These are phyloP conservation scores for Gonium pectorale DNA, from an alignment of 139 green algal genomes.

Conservation along the genomic window DNA sequence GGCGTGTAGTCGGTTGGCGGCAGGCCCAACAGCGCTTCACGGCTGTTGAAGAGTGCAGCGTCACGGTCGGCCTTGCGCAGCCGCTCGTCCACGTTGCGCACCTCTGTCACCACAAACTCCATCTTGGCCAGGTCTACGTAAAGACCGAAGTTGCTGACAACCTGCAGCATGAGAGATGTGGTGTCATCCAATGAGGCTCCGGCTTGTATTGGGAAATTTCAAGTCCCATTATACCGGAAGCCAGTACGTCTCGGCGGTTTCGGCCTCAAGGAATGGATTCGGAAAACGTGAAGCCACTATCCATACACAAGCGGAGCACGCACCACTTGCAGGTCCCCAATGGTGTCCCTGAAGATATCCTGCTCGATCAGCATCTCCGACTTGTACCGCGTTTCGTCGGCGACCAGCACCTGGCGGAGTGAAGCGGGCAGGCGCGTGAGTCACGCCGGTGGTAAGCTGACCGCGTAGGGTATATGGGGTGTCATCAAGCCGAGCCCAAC, in stretches of 20 bases:
- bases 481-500: no score
- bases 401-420: background rate
- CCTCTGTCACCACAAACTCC: slow-evolving; percentile 59
- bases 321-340: slow-evolving; percentile 61
- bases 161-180: slow-evolving; percentile 9
- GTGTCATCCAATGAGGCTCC: no score
- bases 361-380: slow-evolving; percentile 78
- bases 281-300: no score
- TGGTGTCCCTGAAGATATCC: slow-evolving; percentile 67
- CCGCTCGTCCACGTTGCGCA: slow-evolving; percentile 59
- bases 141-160: slow-evolving; percentile 51
- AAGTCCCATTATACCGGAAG: no score
- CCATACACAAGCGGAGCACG: no score
- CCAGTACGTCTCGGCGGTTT: no score
- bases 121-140: slow-evolving; percentile 72
- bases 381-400: slow-evolving; percentile 61
- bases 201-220: no score
- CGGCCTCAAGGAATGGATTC: no score
- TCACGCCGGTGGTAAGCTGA: no score
- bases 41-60: slow-evolving; percentile 68
- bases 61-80: slow-evolving; percentile 72
- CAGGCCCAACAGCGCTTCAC: slow-evolving; percentile 77
- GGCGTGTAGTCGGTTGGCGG: slow-evolving; percentile 74
- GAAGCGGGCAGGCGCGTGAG: no score
- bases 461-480: no score